Base-by-base conservation (phyloP, 768 basidiomycete genomes). In the Floccularia luteovirens region DNA sequence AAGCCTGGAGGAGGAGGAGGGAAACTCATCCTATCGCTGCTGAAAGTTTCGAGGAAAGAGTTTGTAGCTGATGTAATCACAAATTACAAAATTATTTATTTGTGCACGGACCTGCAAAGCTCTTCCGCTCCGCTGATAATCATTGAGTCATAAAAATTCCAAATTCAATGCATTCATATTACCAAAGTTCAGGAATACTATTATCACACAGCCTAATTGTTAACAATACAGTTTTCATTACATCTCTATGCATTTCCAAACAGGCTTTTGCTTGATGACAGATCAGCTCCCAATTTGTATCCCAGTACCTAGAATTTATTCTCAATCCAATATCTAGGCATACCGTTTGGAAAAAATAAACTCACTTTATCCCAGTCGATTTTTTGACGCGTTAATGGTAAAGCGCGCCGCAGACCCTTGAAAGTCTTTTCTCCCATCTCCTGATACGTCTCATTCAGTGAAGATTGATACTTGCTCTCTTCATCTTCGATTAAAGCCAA, bases 401-500 rank as follows among this genome's bases (percentile, higher is more conserved):
- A 61, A 1, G 92, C 91, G 25, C 96, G 74, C 49, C 96, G 71
- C 37, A 99, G 69, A 4, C 84, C 79, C 60, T 89, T 90, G 74
- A 97, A 98, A 1, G 87, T 85, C 63, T 90, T 91, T 52, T 97
- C 93, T 28, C 85, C 77, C 78, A 99, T 83, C 49, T 88, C 82
- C 30, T 81, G 79, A 54, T 97, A 96, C 12, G 85, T 73, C 33
- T 84, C 82, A 51, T 79, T 87, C 39, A 98, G 58, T 12, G 82
- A 79, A 1, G 70, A 64, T 54, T 97, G 91, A 53, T 92, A 87
- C 47, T 72, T 74, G 10, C 76, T 68, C 56, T 91, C 85, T 53
- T 94, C 90, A 13, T 77, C 73, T 51, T 80, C 83, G 41, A 90
- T 80, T 43, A 92, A 68, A 0, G 88, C 87, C 43, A 96, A 61